Base-by-base conservation (phyloP, 176 grass and related monocot species). In the Pharus latifolius region DNA sequence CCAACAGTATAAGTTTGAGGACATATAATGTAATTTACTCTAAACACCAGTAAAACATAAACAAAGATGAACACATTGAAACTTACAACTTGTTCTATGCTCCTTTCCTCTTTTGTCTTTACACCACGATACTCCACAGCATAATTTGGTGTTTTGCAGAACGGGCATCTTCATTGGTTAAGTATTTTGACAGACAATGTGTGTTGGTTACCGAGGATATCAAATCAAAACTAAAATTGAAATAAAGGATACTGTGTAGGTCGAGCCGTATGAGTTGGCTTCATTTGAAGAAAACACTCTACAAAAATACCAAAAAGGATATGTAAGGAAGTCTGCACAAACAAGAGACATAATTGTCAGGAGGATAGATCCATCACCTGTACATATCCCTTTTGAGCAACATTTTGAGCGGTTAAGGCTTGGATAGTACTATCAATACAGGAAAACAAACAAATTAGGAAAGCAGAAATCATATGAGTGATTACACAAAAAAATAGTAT, bases 201-300 rank as follows among this genome's bases (percentile, higher is more conserved):
- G 2, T 1, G 44, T 42, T 52, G 24, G 53, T 58, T 54, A 57
- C 30, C 13, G 63, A 72, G 48, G 25, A 24, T 72, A 67, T 32
- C 38, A 77, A 35, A 82, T 3, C 35, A 81, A 47, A 51, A 68
- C n/a, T 18, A 78, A 22, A 47, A 17, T 57, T 9, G 47, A 44
- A 54, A 73, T 27, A 76, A 94, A 91, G 90, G 84, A 94, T 94
- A 94, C 95, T 94, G 90, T 81, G 95, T 91, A 91, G 95, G 90
- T 60, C 82, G 81, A 82, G 87, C 88, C 59, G 84, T 83, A 69
- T 99, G 82, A 46, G 87, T 80, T 46, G 95, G 95, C 48, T 94
- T 99, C 90, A 99, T 86, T 70, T 99, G 90, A 68, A 99, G 90
- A 86, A 99, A 99, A 58, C 95, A 99, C 76, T 99, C 95, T 99